phyloP scores from a whole-genome alignment of 2,329 filamentous ascomycete species.

The Fonsecaea monophora region DNA sequence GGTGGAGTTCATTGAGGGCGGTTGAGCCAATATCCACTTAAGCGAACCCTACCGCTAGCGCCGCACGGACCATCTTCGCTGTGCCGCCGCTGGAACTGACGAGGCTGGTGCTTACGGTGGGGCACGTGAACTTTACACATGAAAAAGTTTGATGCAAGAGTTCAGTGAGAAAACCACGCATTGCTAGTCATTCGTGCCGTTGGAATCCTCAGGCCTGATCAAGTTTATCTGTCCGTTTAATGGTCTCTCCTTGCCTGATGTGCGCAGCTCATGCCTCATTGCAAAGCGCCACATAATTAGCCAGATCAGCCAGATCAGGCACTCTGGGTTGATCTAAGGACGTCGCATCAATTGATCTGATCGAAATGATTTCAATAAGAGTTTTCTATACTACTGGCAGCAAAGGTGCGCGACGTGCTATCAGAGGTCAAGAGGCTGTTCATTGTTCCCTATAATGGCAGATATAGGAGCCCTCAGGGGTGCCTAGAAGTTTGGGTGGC shows the following conservation, averaged over 20 bases:
- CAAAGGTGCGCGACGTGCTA: not conserved
- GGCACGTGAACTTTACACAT: not conserved
- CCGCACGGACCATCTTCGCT: not conserved
- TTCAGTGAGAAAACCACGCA: not conserved
- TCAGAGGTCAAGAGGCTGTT: not conserved
- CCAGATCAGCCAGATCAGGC: not conserved
- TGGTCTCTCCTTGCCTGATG: not conserved
- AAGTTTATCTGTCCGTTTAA: not conserved
- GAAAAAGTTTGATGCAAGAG: not conserved
- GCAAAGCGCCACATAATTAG: not conserved
- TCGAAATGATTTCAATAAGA: not conserved
- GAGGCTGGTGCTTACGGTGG: not conserved
- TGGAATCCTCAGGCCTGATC: not conserved
- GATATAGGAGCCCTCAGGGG: not conserved
- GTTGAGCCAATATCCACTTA: not conserved
- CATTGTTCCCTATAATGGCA: not conserved
- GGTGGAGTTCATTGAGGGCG: not conserved
- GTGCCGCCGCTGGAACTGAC: not conserved
- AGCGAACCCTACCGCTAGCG: constrained; percentile 5
- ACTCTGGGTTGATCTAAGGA: not conserved
- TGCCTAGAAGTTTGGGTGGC: not conserved
- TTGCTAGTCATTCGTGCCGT: not conserved
- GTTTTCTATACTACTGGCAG: too few species aligned
- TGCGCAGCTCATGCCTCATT: not conserved
- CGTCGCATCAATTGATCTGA: not conserved